Conservation (phyloP, 257 asterid species). For the Apocynum venetum region DNA sequence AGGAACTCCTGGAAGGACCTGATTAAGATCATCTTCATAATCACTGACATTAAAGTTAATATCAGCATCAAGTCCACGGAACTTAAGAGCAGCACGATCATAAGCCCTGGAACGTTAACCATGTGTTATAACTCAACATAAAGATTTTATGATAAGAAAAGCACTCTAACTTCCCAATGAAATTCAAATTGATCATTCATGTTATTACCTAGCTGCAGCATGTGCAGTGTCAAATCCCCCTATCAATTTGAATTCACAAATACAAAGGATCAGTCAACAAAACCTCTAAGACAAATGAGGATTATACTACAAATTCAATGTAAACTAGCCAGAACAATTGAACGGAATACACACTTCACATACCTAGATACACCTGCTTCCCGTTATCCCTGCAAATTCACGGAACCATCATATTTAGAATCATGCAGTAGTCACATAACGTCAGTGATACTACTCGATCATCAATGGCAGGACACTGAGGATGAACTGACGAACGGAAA, state of each 20-base stretch:
- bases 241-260: constrained; percentile 25
- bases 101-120: constrained; percentile 62
- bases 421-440: neutral
- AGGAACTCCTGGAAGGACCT: constrained; percentile 38
- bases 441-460: neutral
- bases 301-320: neutral
- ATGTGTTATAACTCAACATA: constrained; percentile 10
- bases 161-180: constrained; percentile 9
- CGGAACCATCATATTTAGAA: neutral
- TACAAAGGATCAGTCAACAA: neutral
- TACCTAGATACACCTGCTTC: constrained; percentile 94
- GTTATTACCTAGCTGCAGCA: constrained; percentile 84
- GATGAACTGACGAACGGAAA: neutral
- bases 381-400: constrained; percentile 82
- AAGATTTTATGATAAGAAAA: neutral
- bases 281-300: neutral
- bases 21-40: constrained; percentile 72
- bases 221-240: constrained; percentile 99
- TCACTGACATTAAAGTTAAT: constrained; percentile 75
- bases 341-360: constrained; percentile 9
- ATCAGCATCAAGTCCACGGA: constrained; percentile 93
- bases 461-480: neutral
- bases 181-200: constrained; percentile 10
- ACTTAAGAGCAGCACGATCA: constrained; percentile 92
- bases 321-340: neutral